These are phyloP conservation scores for Aspergillus sp. DNA, from an alignment of 2,329 filamentous ascomycete genomes.

Conservation along the genomic window DNA sequence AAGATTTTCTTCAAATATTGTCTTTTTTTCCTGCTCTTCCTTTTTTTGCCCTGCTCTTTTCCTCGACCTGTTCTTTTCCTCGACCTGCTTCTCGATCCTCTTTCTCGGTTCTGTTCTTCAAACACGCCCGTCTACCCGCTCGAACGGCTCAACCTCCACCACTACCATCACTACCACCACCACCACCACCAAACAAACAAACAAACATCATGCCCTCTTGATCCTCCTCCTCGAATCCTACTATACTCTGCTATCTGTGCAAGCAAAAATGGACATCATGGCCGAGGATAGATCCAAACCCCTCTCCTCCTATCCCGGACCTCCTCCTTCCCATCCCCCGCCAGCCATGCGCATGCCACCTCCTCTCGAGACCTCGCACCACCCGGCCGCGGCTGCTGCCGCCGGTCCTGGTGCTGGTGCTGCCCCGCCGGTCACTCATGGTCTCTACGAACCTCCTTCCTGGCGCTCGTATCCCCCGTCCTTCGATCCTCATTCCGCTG, in stretches of 20 bases:
- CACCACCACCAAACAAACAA: neutral
- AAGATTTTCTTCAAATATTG: neutral
- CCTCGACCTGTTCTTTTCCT: neutral
- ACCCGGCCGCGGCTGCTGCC: slow-evolving; percentile 17
- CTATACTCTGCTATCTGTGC: too few species aligned
- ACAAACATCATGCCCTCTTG: neutral
- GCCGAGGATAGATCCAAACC: slow-evolving; percentile 17
- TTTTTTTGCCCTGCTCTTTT: neutral
- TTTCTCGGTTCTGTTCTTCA: neutral
- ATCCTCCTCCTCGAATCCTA: neutral
- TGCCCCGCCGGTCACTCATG: slow-evolving; percentile 16
- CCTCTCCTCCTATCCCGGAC: slow-evolving; percentile 13
- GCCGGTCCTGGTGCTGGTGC: slow-evolving; percentile 24
- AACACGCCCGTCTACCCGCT: too few species aligned
- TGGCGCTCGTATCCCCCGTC: slow-evolving; percentile 25
- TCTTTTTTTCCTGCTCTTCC: slow-evolving; percentile 1
- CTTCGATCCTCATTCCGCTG: slow-evolving; percentile 20
- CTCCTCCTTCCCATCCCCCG: slow-evolving; percentile 7
- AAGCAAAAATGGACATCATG: slow-evolving; percentile 19
- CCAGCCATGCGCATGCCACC: slow-evolving; percentile 24
- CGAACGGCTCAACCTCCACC: too few species aligned
- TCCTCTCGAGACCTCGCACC: slow-evolving; percentile 22
- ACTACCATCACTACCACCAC: neutral
- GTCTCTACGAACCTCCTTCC: slow-evolving; percentile 21
- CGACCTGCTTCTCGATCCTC: neutral